phyloP scores from a whole-genome alignment of 148 eudicot species.

The Chenopodium quinoa region DNA sequence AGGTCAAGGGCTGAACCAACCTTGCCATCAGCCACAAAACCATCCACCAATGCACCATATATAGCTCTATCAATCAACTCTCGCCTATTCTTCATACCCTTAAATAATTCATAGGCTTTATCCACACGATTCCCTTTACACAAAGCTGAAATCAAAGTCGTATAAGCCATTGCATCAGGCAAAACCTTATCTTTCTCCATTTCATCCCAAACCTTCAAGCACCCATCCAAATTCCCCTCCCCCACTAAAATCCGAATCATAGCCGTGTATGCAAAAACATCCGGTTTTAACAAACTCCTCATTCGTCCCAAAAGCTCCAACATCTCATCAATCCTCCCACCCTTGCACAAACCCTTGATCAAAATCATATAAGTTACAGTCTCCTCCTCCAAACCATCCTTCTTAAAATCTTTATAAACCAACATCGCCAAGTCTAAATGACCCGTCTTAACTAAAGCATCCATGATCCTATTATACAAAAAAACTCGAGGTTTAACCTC shows the following conservation, averaged over 20 bases:
- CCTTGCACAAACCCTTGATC: slow-evolving; percentile 82
- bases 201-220: slow-evolving; percentile 87
- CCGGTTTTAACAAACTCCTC: slow-evolving; percentile 77
- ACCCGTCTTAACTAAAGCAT: slow-evolving; percentile 68
- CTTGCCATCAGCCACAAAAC: slow-evolving; percentile 70
- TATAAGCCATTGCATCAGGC: slow-evolving; percentile 86
- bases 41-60: slow-evolving; percentile 73
- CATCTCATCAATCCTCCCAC: slow-evolving; percentile 56
- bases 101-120: slow-evolving; percentile 63
- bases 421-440: slow-evolving; percentile 75
- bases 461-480: slow-evolving; percentile 82
- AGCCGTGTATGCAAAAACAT: slow-evolving; percentile 93
- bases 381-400: slow-evolving; percentile 72
- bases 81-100: slow-evolving; percentile 68
- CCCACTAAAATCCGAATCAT: slow-evolving; percentile 66
- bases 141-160: slow-evolving; percentile 65
- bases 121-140: slow-evolving; percentile 62
- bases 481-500: slow-evolving; percentile 79
- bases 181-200: slow-evolving; percentile 66
- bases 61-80: slow-evolving; percentile 78
- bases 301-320: slow-evolving; percentile 58
- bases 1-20: slow-evolving; percentile 74
- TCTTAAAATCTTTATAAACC: slow-evolving; percentile 79
- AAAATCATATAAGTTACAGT: slow-evolving; percentile 79
- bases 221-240: slow-evolving; percentile 70